Evolutionary conservation across 163 green algal species (phyloP).

Genomic region (Scenedesmus sp.): DNA sequence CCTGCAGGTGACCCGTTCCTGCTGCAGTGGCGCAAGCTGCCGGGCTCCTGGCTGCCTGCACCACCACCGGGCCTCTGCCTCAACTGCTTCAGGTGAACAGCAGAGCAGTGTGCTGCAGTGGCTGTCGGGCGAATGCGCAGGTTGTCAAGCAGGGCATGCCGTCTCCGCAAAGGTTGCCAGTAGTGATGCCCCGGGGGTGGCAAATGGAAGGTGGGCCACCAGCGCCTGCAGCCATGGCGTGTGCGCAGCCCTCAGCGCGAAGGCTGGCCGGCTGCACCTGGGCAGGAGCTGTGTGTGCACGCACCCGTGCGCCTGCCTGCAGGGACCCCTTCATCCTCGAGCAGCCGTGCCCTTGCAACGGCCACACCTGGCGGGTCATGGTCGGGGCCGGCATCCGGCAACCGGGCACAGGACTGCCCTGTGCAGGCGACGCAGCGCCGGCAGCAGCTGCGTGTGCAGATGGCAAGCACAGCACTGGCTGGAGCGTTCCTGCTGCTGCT

Average conservation of each 20-base stretch:
- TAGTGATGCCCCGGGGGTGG: no score
- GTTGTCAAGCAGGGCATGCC: no score
- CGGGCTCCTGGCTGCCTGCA: conserved; percentile 11
- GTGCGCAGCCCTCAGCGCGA: background rate
- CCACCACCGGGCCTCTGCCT: background rate
- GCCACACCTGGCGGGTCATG: conserved; percentile 28
- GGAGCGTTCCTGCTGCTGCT: background rate
- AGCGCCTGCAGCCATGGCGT: no score
- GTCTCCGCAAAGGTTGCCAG: no score
- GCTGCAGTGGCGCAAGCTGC: conserved; percentile 21
- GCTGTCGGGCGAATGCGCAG: background rate
- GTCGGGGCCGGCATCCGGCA: conserved; percentile 29
- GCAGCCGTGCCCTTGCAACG: background rate
- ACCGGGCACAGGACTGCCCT: background rate
- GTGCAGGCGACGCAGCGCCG: background rate
- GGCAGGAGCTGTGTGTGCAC: background rate
- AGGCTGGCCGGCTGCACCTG: no score
- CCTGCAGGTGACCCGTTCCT: conserved; percentile 32
- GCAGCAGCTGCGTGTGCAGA: conserved; percentile 6
- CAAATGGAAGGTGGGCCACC: no score
- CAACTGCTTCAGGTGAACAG: conserved; percentile 43
- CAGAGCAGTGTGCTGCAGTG: background rate
- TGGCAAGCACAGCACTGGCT: background rate
- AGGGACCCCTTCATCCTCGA: conserved; percentile 51
- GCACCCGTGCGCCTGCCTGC: background rate